Base-by-base conservation (phyloP, 1,284 basidiomycete species). In the Fomitopsis schrenkii region DNA sequence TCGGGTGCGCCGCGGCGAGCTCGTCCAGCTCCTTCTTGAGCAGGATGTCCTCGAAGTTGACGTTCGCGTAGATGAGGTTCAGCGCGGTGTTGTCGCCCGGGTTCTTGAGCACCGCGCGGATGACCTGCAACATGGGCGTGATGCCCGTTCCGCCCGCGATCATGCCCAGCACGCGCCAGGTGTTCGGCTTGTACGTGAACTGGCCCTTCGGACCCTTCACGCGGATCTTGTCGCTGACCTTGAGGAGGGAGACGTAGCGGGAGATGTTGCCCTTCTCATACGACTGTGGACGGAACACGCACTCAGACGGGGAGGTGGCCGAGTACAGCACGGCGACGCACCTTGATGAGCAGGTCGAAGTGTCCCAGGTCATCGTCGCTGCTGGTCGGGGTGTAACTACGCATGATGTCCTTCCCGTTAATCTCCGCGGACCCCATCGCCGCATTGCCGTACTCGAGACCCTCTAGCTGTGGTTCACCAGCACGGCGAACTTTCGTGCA, bases 191-290 rank as follows among this genome's bases (percentile, higher is more conserved):
- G 77, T 95, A 96, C 65, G 81, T 83, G 81, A 97, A 99, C 78
- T 93, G 90, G 62, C 97, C 97, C 79, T 94, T 97, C 68, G 97
- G 97, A 2, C 97, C 97, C 77, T 95, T 97, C 80, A 98, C 85
- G 67, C 88, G 87, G 68, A 98, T 81, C 48, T 82, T 87, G 76
- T 97, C 88, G 59, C 95, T 94, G 65, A 97, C 81, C 69, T 91
- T 94, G 74, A 95, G 83, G 58, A 85, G 78, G 50, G 84, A 86
- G 70, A 97, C 82, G 77, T 92, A 85, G 65, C 89, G 87, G 22
- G 97, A 98, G 72, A 99, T 92, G 79, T 98, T 98, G 63, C 97
- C 97, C 74, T 94, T 90, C 72, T 97, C 94, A 74, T 99, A 99
- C 6, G 95, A 85, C 95, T 96, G 68, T 7, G 62, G 42, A 3